Conservation (phyloP, 805 yeast species). For the Kuraishia capsulata region DNA sequence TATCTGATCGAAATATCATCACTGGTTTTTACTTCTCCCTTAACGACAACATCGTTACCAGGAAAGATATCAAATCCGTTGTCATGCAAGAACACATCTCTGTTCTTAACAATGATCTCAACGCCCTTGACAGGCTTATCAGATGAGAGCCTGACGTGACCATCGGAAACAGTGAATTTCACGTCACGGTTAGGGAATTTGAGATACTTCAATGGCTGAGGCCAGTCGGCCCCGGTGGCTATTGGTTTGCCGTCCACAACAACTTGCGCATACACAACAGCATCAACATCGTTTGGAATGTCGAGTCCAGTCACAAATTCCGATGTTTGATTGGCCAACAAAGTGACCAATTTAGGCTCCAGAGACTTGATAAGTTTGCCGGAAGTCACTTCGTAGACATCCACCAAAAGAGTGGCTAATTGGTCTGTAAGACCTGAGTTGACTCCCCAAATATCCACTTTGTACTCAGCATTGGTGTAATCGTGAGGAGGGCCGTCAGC, state of each 20-base stretch:
- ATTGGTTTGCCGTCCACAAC: conserved; percentile 12
- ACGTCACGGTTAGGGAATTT: conserved; percentile 19
- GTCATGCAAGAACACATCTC: conserved; percentile 23
- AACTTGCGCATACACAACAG: neutral
- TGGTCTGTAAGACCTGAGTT: neutral
- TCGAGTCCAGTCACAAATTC: conserved; percentile 5
- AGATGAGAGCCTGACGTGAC: conserved; percentile 10
- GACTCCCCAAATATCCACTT: neutral
- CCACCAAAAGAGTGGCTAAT: conserved; percentile 16
- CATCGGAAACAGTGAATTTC: conserved; percentile 4
- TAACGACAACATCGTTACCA: neutral
- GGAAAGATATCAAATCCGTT: conserved; percentile 42
- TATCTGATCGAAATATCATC: too few relatives aligned
- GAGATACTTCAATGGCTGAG: conserved; percentile 11
- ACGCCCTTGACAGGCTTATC: conserved; percentile 6
- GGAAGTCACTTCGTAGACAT: conserved; percentile 19
- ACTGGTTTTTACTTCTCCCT: neutral
- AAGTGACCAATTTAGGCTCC: neutral
- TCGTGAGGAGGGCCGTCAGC: conserved; percentile 3
- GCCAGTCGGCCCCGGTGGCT: conserved; percentile 7
- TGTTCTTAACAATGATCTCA: conserved; percentile 5
- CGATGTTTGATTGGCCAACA: conserved; percentile 17
- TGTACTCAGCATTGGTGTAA: neutral
- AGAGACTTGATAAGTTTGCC: conserved; percentile 16
- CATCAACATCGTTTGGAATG: neutral